Evolutionary conservation across 129 eudicot genomes (phyloP).

Genomic region (Centrapalus pauciflorus): DNA sequence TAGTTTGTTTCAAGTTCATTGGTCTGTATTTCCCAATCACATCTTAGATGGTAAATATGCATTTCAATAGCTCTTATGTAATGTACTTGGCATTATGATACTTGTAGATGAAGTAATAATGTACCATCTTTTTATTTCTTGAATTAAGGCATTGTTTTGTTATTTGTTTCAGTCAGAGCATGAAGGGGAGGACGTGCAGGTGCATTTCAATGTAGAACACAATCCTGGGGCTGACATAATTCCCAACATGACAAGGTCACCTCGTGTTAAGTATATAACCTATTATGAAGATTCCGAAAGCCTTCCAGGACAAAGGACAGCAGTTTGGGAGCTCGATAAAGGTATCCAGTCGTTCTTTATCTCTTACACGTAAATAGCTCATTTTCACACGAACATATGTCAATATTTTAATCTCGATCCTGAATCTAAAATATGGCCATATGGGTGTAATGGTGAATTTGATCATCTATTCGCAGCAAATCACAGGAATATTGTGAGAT

Average conservation of each 20-base stretch:
- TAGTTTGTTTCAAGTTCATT: no score
- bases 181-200: constrained; percentile 87
- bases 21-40: no score
- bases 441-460: background rate
- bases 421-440: background rate
- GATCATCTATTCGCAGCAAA: constrained; percentile 54
- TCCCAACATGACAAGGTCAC: constrained; percentile 86
- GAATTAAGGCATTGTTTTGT: background rate
- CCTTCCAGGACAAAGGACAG: constrained; percentile 87
- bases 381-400: background rate
- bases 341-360: constrained; percentile 29
- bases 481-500: constrained; percentile 88
- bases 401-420: background rate
- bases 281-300: constrained; percentile 92
- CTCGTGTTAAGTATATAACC: constrained; percentile 78
- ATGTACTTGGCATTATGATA: background rate
- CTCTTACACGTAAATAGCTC: background rate
- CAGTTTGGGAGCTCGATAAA: constrained; percentile 97
- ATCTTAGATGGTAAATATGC: background rate
- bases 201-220: constrained; percentile 63
- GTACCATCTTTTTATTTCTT: background rate
- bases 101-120: background rate
- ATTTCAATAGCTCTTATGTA: background rate
- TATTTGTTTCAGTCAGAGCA: constrained; percentile 73
- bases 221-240: constrained; percentile 50